phyloP scores from a whole-genome alignment of 345 rosid genomes.

The Ceriops tagal region DNA sequence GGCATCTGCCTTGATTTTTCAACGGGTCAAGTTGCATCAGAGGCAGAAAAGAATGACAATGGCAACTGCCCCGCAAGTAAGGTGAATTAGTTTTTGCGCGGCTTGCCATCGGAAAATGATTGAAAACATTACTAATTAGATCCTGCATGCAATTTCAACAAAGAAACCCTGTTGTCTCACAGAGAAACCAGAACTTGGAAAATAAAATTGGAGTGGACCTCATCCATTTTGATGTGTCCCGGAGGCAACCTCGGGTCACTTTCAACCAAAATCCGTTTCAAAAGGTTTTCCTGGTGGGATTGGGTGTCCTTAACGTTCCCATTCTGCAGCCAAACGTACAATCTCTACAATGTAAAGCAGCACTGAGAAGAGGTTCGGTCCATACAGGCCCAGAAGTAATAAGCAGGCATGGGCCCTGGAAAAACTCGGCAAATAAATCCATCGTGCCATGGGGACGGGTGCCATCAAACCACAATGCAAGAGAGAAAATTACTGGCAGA shows the following conservation, averaged over 20 bases:
- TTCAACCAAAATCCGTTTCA: constrained; percentile 66
- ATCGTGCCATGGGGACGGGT: no score
- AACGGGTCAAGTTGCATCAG: neutral
- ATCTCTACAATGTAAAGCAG: constrained; percentile 50
- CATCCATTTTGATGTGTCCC: constrained; percentile 77
- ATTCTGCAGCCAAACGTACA: constrained; percentile 55
- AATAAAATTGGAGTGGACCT: constrained; percentile 35
- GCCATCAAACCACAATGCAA: no score
- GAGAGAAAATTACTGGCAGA: no score
- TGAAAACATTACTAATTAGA: neutral
- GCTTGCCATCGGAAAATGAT: constrained; percentile 53
- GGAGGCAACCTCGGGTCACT: constrained; percentile 68
- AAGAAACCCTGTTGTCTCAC: neutral
- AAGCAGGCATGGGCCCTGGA: constrained; percentile 17
- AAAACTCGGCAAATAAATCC: no score
- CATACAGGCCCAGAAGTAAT: constrained; percentile 70
- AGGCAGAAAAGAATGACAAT: constrained; percentile 2
- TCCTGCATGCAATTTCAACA: neutral
- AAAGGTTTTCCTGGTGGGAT: constrained; percentile 50
- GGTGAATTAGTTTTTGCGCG: constrained; percentile 77
- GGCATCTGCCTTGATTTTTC: constrained; percentile 19
- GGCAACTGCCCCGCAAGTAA: constrained; percentile 33
- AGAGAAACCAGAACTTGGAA: neutral
- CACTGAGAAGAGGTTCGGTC: constrained; percentile 79
- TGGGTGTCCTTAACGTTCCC: constrained; percentile 23